Evolutionary conservation across 257 asterid species (phyloP).

Genomic region (Pogostemon cablin): DNA sequence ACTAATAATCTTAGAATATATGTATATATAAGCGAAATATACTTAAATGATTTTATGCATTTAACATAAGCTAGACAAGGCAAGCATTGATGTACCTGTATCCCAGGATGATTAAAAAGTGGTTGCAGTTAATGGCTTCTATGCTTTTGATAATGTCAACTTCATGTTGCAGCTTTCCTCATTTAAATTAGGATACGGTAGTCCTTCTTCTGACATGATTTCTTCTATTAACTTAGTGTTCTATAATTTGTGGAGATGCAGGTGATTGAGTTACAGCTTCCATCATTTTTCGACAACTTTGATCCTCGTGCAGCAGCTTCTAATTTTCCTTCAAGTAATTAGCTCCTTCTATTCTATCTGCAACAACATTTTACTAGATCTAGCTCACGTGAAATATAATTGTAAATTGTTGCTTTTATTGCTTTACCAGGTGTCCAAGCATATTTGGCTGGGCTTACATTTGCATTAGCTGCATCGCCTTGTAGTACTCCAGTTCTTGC

Average conservation of each 20-base stretch:
- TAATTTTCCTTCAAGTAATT: slow-evolving; percentile 80
- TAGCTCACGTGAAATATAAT: slow-evolving; percentile 1
- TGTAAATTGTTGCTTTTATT: slow-evolving; percentile 16
- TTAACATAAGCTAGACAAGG: background rate
- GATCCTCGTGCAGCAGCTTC: slow-evolving; percentile 96
- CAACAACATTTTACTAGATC: background rate
- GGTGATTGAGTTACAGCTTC: slow-evolving; percentile 88
- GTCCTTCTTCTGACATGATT: background rate
- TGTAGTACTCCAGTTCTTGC: slow-evolving; percentile 78
- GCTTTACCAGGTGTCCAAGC: slow-evolving; percentile 78
- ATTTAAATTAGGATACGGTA: background rate
- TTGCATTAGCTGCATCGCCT: slow-evolving; percentile 98
- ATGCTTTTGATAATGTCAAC: background rate
- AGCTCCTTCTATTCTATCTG: slow-evolving; percentile 11
- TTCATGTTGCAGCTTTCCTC: background rate
- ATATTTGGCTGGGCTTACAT: slow-evolving; percentile 93
- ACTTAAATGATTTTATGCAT: slow-evolving; percentile 3
- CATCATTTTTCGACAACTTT: slow-evolving; percentile 84
- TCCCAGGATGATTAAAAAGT: background rate
- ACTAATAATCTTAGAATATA: slow-evolving; percentile 1
- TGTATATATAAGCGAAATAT: background rate
- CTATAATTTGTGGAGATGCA: slow-evolving; percentile 37
- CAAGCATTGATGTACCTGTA: background rate
- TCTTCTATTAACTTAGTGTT: background rate
- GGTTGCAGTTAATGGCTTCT: background rate